A percentile compares a stretch with the other conserved stretches of the same genome.
These are phyloP conservation scores for Neopestalotiopsis clavispora DNA, from an alignment of 2,329 filamentous ascomycete species.

Conservation along the genomic window DNA sequence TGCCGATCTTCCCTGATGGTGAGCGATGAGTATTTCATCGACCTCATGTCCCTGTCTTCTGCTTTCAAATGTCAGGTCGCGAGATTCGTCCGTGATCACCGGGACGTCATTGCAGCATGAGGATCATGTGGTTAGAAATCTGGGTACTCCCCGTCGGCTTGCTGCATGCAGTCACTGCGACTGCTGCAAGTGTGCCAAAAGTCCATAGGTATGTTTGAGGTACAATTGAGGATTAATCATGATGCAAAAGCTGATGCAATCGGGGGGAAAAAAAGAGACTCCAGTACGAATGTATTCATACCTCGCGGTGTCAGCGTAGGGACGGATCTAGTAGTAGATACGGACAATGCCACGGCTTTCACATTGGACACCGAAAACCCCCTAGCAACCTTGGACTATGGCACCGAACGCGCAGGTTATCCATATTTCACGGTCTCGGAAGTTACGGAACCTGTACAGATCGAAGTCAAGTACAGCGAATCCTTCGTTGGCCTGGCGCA, in stretches of 20 bases:
- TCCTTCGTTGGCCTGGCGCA: neutral
- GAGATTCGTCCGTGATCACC: neutral
- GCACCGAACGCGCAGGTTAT: constrained; percentile 1
- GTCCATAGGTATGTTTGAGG: neutral
- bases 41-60: neutral
- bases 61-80: neutral
- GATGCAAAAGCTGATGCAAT: neutral
- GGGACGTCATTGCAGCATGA: neutral
- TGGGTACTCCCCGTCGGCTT: neutral
- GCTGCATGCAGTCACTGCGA: neutral
- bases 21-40: neutral
- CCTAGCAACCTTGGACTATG: constrained; percentile 3
- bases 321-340: neutral
- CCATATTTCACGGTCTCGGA: neutral
- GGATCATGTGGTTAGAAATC: neutral
- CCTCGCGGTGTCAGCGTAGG: neutral
- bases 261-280: neutral
- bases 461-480: constrained; percentile 19
- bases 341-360: neutral
- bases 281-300: neutral
- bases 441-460: constrained; percentile 2
- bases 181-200: neutral
- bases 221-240: neutral
- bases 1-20: neutral
- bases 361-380: neutral